Percentiles rank a stretch among this genome's conserved stretches.
Evolutionary conservation across 352 stramenopile genomes (phyloP).

Genomic region (Phytophthora litchii): DNA sequence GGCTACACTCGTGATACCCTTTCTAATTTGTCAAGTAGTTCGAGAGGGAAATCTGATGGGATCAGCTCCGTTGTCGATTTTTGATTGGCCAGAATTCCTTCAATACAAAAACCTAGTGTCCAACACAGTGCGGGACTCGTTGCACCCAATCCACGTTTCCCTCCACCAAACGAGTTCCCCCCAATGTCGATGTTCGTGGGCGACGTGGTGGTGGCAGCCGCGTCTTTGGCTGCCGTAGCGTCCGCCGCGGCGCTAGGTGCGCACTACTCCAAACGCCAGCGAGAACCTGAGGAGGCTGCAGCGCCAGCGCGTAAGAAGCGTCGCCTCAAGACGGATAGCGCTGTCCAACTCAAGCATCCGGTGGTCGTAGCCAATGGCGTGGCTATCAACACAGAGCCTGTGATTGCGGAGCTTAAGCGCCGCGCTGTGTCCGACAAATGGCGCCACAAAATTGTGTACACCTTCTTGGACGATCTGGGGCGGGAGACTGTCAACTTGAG

Average conservation of each 20-base stretch:
- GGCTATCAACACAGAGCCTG: slow-evolving; percentile 39
- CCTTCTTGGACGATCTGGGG: slow-evolving; percentile 76
- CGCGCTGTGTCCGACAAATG: slow-evolving; percentile 43
- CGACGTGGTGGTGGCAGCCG: slow-evolving; percentile 50
- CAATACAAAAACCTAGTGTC: slow-evolving; percentile 21
- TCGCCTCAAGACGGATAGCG: slow-evolving; percentile 25
- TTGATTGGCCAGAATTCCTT: slow-evolving; percentile 10
- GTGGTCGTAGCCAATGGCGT: slow-evolving; percentile 43
- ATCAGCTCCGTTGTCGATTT: slow-evolving; percentile 4
- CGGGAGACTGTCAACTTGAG: slow-evolving; percentile 72
- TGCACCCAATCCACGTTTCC: slow-evolving; percentile 10
- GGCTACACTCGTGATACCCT: slow-evolving; percentile 5
- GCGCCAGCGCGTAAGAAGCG: slow-evolving; percentile 41
- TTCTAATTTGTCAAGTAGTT: slow-evolving; percentile 12
- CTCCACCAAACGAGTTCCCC: neutral
- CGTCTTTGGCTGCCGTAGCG: slow-evolving; percentile 49
- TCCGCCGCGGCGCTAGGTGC: slow-evolving; percentile 43
- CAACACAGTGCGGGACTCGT: slow-evolving; percentile 1
- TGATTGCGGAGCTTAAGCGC: slow-evolving; percentile 60
- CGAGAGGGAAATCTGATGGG: slow-evolving; percentile 9
- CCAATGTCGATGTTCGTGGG: slow-evolving; percentile 46
- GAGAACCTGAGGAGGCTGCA: neutral
- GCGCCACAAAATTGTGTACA: slow-evolving; percentile 79
- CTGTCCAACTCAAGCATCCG: slow-evolving; percentile 13
- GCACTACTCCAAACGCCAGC: slow-evolving; percentile 39